phyloP scores from a whole-genome alignment of 2,329 filamentous ascomycete species.

The Neoarthrinium moseri region DNA sequence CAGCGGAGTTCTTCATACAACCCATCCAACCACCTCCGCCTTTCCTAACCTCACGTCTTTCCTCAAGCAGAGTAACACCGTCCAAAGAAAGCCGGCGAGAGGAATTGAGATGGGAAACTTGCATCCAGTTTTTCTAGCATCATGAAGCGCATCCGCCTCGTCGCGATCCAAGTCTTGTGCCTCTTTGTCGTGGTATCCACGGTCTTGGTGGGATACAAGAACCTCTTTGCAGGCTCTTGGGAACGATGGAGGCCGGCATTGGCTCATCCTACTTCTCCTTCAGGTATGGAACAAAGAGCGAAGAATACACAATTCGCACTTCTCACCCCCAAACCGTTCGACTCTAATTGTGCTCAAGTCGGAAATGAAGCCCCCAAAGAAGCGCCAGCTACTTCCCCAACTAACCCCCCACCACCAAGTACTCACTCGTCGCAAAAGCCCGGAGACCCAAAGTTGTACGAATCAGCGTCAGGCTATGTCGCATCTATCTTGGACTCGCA shows the following conservation, averaged over 20 bases:
- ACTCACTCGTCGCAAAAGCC: not conserved
- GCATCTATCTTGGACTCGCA: constrained; percentile 26
- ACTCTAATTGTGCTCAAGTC: no score
- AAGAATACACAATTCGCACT: no score
- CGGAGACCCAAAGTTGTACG: constrained; percentile 4
- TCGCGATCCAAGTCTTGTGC: constrained; percentile 4
- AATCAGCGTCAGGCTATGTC: constrained; percentile 18
- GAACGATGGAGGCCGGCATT: no score
- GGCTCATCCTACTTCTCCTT: no score
- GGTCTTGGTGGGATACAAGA: constrained; percentile 6
- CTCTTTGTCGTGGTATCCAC: constrained; percentile 5
- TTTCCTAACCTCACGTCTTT: no score
- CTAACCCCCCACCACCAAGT: no score
- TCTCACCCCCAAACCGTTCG: no score
- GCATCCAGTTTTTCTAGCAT: not conserved
- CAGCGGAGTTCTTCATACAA: no score
- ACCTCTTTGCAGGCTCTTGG: constrained; percentile 1
- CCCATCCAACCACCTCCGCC: no score
- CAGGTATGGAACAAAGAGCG: no score
- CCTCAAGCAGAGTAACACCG: no score
- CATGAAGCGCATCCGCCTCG: constrained; percentile 7
- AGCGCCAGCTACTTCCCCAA: not conserved
- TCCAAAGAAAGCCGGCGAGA: not conserved
- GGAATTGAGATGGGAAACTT: no score
- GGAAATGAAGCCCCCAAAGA: not conserved